Evolutionary conservation across 1,284 basidiomycete species (phyloP).

Genomic region (Schizopora paradoxa): DNA sequence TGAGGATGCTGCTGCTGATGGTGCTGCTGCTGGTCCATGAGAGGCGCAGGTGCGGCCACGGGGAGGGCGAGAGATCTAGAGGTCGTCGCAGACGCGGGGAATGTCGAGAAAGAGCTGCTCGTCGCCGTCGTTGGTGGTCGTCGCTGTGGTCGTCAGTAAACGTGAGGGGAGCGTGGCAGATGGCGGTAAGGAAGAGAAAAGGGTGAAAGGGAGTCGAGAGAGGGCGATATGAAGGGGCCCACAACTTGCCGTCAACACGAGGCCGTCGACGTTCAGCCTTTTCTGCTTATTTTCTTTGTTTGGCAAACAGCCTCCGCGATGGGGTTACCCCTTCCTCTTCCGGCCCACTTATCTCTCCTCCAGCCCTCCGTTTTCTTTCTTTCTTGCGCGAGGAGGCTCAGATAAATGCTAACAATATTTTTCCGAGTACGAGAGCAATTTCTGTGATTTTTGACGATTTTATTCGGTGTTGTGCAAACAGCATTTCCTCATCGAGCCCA

Average conservation of each 20-base stretch:
- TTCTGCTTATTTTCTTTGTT: slow-evolving; percentile 6
- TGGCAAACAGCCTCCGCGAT: slow-evolving; percentile 8
- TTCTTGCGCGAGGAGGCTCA: too few species aligned
- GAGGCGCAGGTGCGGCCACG: slow-evolving; percentile 5
- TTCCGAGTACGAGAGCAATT: too few species aligned
- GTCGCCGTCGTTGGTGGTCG: slow-evolving; percentile 14
- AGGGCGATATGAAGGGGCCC: slow-evolving; percentile 1
- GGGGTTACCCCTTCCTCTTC: not conserved
- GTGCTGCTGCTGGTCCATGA: slow-evolving; percentile 15
- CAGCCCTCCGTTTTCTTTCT: too few species aligned
- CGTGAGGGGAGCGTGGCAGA: too few species aligned
- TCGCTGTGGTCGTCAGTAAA: slow-evolving; percentile 12
- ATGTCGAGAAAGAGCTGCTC: slow-evolving; percentile 5
- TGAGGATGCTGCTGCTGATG: slow-evolving; percentile 10
- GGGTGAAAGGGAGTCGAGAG: slow-evolving; percentile 5
- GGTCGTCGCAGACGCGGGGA: slow-evolving; percentile 1
- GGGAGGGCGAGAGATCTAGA: not conserved
- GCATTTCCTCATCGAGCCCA: too few species aligned
- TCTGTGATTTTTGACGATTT: too few species aligned
- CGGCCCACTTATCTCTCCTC: not conserved
- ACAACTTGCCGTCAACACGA: slow-evolving; percentile 13
- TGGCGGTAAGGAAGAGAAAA: slow-evolving; percentile 6
- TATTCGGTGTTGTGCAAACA: too few species aligned
- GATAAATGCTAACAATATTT: too few species aligned
- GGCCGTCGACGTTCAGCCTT: slow-evolving; percentile 4